Evolutionary conservation across 164 flowering plant species (phyloP), one percentile per base, ranked within the genome.

Genomic region (Vitis rupestris): DNA sequence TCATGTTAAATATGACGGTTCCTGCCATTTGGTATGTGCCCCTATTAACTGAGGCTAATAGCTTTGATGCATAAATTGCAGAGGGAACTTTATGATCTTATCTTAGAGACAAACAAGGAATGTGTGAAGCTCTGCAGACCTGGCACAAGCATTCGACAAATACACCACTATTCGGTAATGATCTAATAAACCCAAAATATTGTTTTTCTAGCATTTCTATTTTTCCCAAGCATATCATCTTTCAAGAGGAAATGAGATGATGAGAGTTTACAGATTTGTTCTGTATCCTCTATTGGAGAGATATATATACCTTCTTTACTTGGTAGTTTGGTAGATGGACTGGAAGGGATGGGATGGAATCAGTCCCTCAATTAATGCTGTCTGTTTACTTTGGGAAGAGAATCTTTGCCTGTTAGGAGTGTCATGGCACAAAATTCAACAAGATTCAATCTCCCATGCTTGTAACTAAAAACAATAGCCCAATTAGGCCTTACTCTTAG

Each of bases 1-100:
- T 37, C 44, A 37, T 37, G 44, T 37, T 37, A 3, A 37, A 37
- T 37, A 3, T 37, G 44, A 37, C 2, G 44, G 27, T 63, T 47
- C 30, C 14, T 63, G 53, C n/a, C n/a, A 13, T 69, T 59, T 13
- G 9, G 31, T 14, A 16, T 59, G 9, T 14, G 17, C 4, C 29
- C 7, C 50, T 66, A 11, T 59, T 59, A 64, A 48, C 30, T 64
- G 15, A 72, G 31, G 17, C 68, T 67, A 56, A 65, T 54, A 50
- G 54, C 54, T 71, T 54, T n/a, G 15, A 59, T 74, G 6, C 65
- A 29, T 77, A 70, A 67, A 64, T 79, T 76, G 58, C 89, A 94
- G 98, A 92, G 81, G 79, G 94, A 86, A 76, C 90, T 94, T 61
- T 95, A 95, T 77, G 74, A 85, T 66, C 92, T 95, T 59, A 86